These are phyloP conservation scores for Carpinus viminea DNA, from an alignment of 306 rosid species.

Conservation along the genomic window DNA sequence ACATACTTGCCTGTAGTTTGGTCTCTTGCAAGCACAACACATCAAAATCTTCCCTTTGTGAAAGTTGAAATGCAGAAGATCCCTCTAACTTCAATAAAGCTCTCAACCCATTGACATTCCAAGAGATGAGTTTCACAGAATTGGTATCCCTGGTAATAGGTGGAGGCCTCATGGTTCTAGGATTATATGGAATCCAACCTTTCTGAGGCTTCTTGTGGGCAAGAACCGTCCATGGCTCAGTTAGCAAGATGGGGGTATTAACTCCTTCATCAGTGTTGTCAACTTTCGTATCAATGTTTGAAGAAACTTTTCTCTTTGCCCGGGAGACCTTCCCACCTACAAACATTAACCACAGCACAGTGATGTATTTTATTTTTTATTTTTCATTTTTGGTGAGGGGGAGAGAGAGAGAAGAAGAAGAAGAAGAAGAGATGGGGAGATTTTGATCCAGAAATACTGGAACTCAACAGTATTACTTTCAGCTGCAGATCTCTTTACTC, in stretches of 20 bases:
- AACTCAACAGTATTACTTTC: constrained; percentile 38
- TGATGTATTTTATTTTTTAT: neutral
- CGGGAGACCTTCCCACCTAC: constrained; percentile 50
- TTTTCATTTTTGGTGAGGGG: too few species aligned
- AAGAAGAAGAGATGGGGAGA: neutral
- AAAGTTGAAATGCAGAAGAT: constrained; percentile 75
- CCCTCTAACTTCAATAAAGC: constrained; percentile 76
- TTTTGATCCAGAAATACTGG: neutral
- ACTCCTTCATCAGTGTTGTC: constrained; percentile 32
- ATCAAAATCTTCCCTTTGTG: constrained; percentile 87
- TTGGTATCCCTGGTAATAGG: constrained; percentile 60
- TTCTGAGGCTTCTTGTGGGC: constrained; percentile 97
- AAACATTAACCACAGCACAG: constrained; percentile 23
- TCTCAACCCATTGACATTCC: constrained; percentile 97
- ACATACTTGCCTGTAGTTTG: constrained; percentile 84
- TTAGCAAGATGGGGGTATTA: constrained; percentile 30
- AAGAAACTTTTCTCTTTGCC: constrained; percentile 45
- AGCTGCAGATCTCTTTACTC: constrained; percentile 37
- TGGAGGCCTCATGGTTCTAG: constrained; percentile 76
- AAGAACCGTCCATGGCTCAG: constrained; percentile 86
- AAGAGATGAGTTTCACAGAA: constrained; percentile 72
- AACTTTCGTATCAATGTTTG: constrained; percentile 31
- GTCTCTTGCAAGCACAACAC: constrained; percentile 93
- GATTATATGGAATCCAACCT: constrained; percentile 90
- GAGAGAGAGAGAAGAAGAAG: too few species aligned